phyloP scores from a whole-genome alignment of 78 protist species.

The Corallochytrium limacisporum region DNA sequence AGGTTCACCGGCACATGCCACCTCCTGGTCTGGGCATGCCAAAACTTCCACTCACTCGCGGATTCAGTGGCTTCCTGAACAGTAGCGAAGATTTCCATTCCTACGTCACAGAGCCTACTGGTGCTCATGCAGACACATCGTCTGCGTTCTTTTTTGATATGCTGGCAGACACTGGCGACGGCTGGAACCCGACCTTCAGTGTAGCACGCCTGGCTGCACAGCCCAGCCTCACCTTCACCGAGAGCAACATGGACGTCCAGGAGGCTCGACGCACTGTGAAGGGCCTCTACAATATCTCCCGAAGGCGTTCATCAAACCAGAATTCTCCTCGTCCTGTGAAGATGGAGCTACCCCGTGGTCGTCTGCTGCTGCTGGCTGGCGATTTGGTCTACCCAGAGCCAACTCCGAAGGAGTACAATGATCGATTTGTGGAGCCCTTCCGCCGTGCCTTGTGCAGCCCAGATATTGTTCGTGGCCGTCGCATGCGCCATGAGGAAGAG shows the following conservation, averaged over 20 bases:
- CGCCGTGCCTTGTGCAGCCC: background rate
- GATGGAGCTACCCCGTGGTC: background rate
- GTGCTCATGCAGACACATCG: background rate
- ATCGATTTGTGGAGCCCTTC: background rate
- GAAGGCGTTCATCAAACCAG: too few species aligned
- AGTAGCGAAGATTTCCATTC: too few species aligned
- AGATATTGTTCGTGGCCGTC: background rate
- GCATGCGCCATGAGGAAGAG: background rate
- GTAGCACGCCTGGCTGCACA: background rate
- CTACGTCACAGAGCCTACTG: too few species aligned
- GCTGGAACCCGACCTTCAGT: background rate
- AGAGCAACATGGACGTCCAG: too few species aligned
- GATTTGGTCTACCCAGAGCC: background rate
- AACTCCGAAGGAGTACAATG: background rate
- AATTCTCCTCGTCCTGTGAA: too few species aligned
- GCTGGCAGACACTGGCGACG: background rate
- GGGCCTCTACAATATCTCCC: background rate
- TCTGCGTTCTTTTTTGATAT: background rate
- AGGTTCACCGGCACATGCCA: too few species aligned
- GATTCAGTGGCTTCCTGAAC: background rate
- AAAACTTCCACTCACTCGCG: background rate
- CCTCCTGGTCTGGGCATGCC: background rate
- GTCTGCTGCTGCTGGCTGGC: background rate
- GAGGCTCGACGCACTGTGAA: background rate
- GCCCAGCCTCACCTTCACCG: background rate